Base-by-base conservation (phyloP, 129 eudicot species). In the Saussurea involucrata region DNA sequence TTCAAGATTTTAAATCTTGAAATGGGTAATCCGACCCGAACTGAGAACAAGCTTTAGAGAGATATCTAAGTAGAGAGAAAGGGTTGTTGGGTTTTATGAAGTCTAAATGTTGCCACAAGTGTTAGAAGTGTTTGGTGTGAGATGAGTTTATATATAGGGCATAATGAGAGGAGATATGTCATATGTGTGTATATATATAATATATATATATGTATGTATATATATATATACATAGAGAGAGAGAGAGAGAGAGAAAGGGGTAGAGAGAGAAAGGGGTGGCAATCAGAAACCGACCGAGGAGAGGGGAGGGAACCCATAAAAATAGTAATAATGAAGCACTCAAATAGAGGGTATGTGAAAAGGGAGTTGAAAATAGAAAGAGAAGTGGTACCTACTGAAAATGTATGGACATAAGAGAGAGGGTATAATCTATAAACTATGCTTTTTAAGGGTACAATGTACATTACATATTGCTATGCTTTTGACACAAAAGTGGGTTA, bases 101-200 rank as follows among this genome's bases (percentile, higher is more conserved):
- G 7, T 22, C 7, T 78, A 36, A 80, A 80, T 74, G 84, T 2
- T 15, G 28, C 8, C 71, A 40, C 74, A 40, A 68, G 75, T 81
- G 36, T 67, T 81, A 68, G 27, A 67, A 53, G 84, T 10, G 80
- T 74, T 73, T 80, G 84, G 67, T 74, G 75, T 81, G 84, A 57
- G 71, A 12, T 25, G 75, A 57, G 75, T 21, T 46, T 66, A 42
- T 66, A 76, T 66, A 66, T 76, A 76, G 65, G 13, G 64, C 9
- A 37, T 75, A 18, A n/a, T 15, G 2, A 24, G 4, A 18, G 13
- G 2, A 37, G n/a, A 24, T 53, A 31, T 67, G 15, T 24, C 20
- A 7, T 37, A n/a, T n/a, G n/a, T n/a, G n/a, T n/a, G n/a, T n/a
- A 75, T 28, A 68, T 9, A 37, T 8, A 68, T n/a, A n/a, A n/a